Base-by-base conservation (phyloP, 768 basidiomycete species). In the Kondoa malvinella region DNA sequence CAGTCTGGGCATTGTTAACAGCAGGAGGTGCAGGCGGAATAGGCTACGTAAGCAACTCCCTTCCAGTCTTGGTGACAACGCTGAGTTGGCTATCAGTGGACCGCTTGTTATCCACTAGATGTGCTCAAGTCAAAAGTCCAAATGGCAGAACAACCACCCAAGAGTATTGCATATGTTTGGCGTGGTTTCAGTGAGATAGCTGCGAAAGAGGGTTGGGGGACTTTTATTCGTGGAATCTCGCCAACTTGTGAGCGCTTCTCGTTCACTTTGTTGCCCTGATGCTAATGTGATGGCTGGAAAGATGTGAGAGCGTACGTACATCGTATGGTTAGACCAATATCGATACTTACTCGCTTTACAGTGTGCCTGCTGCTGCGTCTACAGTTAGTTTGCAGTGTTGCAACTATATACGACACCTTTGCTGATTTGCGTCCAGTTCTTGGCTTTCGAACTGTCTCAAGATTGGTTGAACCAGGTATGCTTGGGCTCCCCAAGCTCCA, bases 1-100 rank as follows among this genome's bases (percentile, higher is more conserved):
- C 92, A 0, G 84, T 90, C 0, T 92, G 90, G 88, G 86, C 88
- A 1, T 77, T 91, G 31, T 79, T 92, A 3, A 84, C 86, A 0
- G 88, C 88, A 65, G 90, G 34, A n/a, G 78, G 74, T 0, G 70
- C 74, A 14, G 80, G 79, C 8, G 80, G 80, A 81, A 83, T 94
- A 50, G 85, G 85, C 0, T 96, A 99, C 74, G 40, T 50, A 8
- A 50, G 40, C 21, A n/a, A n/a, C n/a, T n/a, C n/a, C n/a, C n/a
- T n/a, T n/a, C n/a, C n/a, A n/a, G n/a, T n/a, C n/a, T n/a, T n/a
- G n/a, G n/a, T n/a, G n/a, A n/a, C n/a, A n/a, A n/a, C n/a, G n/a
- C n/a, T n/a, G n/a, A n/a, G n/a, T n/a, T n/a, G n/a, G n/a, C n/a
- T n/a, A n/a, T n/a, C 58, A 60, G 58, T 99, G 95, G 95, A 80